Evolutionary conservation across 1,284 basidiomycete species (phyloP).

Genomic region (Cutaneotrichosporon cyanovorans): DNA sequence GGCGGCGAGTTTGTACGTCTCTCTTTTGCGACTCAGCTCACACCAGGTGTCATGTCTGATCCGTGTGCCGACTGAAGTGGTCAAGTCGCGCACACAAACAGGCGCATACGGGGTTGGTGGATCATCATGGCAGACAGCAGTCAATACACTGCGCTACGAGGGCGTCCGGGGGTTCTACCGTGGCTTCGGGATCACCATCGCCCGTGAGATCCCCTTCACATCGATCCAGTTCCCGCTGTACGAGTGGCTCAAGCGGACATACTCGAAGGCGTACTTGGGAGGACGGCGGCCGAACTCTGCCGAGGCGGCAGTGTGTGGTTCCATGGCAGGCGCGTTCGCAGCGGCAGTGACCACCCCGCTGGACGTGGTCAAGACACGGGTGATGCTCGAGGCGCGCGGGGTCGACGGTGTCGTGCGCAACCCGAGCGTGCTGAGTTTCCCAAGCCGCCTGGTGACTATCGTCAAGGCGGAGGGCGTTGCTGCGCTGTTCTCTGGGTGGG

Average conservation of each 20-base stretch:
- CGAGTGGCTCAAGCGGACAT: conserved; percentile 69
- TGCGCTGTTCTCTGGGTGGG: conserved; percentile 77
- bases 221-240: conserved; percentile 96
- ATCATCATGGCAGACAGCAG: conserved; percentile 40
- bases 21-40: conserved; percentile 6
- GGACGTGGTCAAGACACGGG: conserved; percentile 93
- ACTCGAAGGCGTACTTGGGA: conserved; percentile 48
- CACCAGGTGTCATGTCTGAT: conserved; percentile 78
- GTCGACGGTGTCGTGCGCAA: conserved; percentile 16
- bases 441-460: conserved; percentile 57
- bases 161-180: conserved; percentile 67
- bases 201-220: conserved; percentile 90
- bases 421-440: conserved; percentile 51
- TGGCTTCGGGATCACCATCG: conserved; percentile 70
- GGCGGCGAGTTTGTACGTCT: conserved; percentile 66
- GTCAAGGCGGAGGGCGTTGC: conserved; percentile 63
- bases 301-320: conserved; percentile 87
- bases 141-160: conserved; percentile 52
- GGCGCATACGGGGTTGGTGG: conserved; percentile 55
- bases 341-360: conserved; percentile 88
- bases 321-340: conserved; percentile 80
- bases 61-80: conserved; percentile 87
- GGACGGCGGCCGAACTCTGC: conserved; percentile 59
- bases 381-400: conserved; percentile 74
- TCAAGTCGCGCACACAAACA: conserved; percentile 79